A percentile compares a stretch with the other conserved stretches of the same genome.
Conservation (phyloP, 345 rosid genomes). For the Eucalyptus shirleyi region DNA sequence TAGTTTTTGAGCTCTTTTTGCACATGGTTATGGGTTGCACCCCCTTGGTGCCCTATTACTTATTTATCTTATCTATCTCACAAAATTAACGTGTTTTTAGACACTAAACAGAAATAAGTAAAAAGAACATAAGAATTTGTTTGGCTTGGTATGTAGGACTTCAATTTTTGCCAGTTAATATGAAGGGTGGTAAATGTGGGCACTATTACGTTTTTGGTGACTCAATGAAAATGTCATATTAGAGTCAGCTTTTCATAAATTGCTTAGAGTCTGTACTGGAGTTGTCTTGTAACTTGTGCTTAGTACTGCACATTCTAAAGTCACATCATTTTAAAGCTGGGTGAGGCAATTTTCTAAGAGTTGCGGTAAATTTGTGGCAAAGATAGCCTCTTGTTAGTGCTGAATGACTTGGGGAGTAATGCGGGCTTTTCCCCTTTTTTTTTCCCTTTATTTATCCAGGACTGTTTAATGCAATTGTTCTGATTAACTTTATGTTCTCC, state of each 20-base stretch:
- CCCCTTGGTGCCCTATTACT: neutral
- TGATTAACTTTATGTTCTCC: neutral
- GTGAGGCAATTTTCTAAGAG: neutral
- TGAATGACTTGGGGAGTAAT: neutral
- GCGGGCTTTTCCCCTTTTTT: neutral
- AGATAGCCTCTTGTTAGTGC: neutral
- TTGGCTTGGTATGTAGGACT: neutral
- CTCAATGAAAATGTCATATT: neutral
- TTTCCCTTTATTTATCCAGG: neutral
- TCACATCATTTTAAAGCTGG: neutral
- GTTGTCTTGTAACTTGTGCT: neutral
- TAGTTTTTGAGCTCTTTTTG: neutral
- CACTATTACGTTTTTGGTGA: neutral
- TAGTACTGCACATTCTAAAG: neutral
- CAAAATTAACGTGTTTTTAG: neutral
- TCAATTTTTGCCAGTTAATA: neutral
- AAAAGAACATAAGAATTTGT: neutral
- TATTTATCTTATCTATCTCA: neutral
- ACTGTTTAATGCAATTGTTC: neutral
- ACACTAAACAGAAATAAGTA: neutral
- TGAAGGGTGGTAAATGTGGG: neutral
- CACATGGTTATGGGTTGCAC: neutral
- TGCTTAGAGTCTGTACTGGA: neutral
- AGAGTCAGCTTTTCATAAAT: neutral
- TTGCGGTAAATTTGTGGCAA: neutral